These are phyloP conservation scores for Saccharomycopsis sp. DNA, from an alignment of 805 yeast species.

Conservation along the genomic window DNA sequence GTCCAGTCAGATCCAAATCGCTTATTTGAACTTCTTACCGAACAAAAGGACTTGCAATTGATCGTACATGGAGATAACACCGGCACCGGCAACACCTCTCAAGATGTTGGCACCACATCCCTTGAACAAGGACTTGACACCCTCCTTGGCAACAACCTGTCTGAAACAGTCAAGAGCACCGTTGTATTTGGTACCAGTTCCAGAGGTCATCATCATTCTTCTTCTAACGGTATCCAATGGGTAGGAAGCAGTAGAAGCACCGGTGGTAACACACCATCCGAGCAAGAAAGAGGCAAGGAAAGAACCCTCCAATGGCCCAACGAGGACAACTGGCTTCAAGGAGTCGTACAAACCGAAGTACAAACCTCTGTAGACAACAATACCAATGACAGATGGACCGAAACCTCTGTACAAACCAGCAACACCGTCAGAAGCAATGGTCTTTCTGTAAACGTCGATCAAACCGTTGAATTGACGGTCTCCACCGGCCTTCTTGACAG, in stretches of 20 bases:
- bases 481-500: slow-evolving; percentile 65
- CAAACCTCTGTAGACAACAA: slow-evolving; percentile 97
- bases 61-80: slow-evolving; percentile 97
- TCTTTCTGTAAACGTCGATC: slow-evolving; percentile 93
- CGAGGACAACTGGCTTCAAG: slow-evolving; percentile 87
- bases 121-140: slow-evolving; percentile 88
- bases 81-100: slow-evolving; percentile 99
- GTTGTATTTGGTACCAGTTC: slow-evolving; percentile 94
- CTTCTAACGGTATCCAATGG: slow-evolving; percentile 99
- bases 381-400: slow-evolving; percentile 97
- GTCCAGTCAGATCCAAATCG: slow-evolving; percentile 3
- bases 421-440: slow-evolving; percentile 91
- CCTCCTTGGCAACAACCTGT: slow-evolving; percentile 93
- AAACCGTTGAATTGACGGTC: slow-evolving; percentile 97
- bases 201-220: slow-evolving; percentile 99
- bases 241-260: slow-evolving; percentile 98
- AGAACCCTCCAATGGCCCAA: slow-evolving; percentile 90
- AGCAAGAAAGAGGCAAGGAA: slow-evolving; percentile 93
- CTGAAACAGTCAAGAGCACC: slow-evolving; percentile 93
- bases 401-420: slow-evolving; percentile 99
- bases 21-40: slow-evolving; percentile 88
- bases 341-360: slow-evolving; percentile 98
- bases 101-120: slow-evolving; percentile 99
- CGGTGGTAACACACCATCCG: slow-evolving; percentile 98
- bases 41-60: slow-evolving; percentile 90